Conservation (phyloP, 2,329 filamentous ascomycete genomes). For the Sarocladium oryzae region DNA sequence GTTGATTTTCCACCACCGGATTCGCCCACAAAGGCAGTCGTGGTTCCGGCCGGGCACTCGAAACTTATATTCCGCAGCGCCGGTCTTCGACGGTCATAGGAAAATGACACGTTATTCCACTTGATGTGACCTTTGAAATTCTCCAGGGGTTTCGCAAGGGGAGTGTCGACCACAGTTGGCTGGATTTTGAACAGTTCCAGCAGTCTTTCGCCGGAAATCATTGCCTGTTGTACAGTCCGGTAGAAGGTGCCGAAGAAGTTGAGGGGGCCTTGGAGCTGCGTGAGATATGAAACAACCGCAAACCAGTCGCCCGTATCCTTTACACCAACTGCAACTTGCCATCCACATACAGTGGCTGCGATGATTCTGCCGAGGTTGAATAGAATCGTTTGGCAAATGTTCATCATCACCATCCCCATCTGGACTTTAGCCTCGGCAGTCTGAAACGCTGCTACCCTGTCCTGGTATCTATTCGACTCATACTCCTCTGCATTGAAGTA, state of each 20-base stretch:
- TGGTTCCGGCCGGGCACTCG: slow-evolving; percentile 80
- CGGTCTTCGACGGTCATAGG: slow-evolving; percentile 80
- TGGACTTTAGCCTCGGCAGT: slow-evolving; percentile 69
- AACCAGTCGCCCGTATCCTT: slow-evolving; percentile 67
- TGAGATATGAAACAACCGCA: slow-evolving; percentile 67
- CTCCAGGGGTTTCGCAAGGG: slow-evolving; percentile 54
- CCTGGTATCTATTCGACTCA: slow-evolving; percentile 67
- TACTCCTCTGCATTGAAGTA: slow-evolving; percentile 83
- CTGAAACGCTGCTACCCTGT: slow-evolving; percentile 66
- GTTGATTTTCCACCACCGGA: slow-evolving; percentile 97
- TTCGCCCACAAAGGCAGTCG: slow-evolving; percentile 91
- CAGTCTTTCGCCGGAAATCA: slow-evolving; percentile 95
- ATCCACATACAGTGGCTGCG: slow-evolving; percentile 67
- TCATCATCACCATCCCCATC: slow-evolving; percentile 72
- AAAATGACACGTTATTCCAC: slow-evolving; percentile 85
- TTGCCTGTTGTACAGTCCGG: slow-evolving; percentile 86
- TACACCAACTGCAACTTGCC: slow-evolving; percentile 64
- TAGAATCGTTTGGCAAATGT: slow-evolving; percentile 71
- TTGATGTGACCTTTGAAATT: slow-evolving; percentile 74
- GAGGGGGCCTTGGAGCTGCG: slow-evolving; percentile 71
- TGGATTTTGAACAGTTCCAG: slow-evolving; percentile 94
- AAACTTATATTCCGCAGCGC: slow-evolving; percentile 81
- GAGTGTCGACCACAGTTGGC: slow-evolving; percentile 79
- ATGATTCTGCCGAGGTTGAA: slow-evolving; percentile 72
- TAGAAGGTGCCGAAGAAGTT: slow-evolving; percentile 96